A percentile compares a stretch with the other conserved stretches of the same genome.
These are phyloP conservation scores for Aspergillus tanneri DNA, from an alignment of 2,329 filamentous ascomycete genomes.

Conservation along the genomic window DNA sequence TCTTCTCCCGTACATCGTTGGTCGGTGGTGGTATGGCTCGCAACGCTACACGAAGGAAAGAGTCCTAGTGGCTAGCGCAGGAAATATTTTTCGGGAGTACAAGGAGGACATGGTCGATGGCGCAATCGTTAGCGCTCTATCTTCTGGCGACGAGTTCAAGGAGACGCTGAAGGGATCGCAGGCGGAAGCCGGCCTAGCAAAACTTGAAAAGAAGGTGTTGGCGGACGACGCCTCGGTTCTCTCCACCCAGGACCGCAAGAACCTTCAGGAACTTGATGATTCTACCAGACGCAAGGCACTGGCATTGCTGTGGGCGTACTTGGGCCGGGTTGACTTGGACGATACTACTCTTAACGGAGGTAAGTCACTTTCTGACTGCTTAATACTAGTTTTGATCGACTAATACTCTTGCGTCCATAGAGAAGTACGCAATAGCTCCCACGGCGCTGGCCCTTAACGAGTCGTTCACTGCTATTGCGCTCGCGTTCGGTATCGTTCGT, in stretches of 20 bases:
- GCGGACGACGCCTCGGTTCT: conserved; percentile 60
- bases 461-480: conserved; percentile 79
- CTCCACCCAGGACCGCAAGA: conserved; percentile 70
- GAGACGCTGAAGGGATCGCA: conserved; percentile 73
- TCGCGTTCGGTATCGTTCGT: conserved; percentile 80
- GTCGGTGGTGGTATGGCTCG: conserved; percentile 98
- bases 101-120: conserved; percentile 78
- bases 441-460: conserved; percentile 82
- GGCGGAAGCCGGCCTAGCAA: conserved; percentile 75
- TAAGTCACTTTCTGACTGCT: conserved; percentile 19
- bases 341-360: conserved; percentile 72
- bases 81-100: conserved; percentile 91
- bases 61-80: conserved; percentile 87
- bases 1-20: conserved; percentile 86
- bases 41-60: conserved; percentile 91
- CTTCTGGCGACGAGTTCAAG: conserved; percentile 81
- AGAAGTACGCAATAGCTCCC: conserved; percentile 87
- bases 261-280: conserved; percentile 76
- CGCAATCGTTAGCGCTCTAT: conserved; percentile 76
- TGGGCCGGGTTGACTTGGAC: conserved; percentile 81
- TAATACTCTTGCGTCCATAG: conserved; percentile 33
- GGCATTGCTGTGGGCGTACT: conserved; percentile 90
- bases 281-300: conserved; percentile 80
- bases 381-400: not conserved
- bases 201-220: conserved; percentile 79